phyloP scores from a whole-genome alignment of 2,329 filamentous ascomycete species.

The Verticillium klebahnii region DNA sequence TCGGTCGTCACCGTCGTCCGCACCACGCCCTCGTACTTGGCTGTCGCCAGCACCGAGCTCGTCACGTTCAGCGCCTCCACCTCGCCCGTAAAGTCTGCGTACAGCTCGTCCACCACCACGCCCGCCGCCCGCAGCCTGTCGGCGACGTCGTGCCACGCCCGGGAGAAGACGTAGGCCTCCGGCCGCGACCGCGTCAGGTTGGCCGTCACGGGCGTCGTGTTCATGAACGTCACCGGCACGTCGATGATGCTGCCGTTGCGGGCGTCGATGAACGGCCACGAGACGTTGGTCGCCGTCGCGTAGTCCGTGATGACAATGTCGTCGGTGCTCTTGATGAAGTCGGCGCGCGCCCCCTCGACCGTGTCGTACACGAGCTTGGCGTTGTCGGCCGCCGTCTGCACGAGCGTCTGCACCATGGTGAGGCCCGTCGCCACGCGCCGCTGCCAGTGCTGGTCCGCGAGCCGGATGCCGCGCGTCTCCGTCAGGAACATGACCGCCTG shows the following conservation, averaged over 20 bases:
- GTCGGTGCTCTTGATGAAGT: slow-evolving; percentile 21
- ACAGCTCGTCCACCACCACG: slow-evolving; percentile 18
- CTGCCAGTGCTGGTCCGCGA: slow-evolving; percentile 24
- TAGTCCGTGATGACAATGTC: slow-evolving; percentile 24
- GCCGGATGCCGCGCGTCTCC: slow-evolving; percentile 24
- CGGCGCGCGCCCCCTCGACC: slow-evolving; percentile 17
- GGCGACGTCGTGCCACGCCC: slow-evolving; percentile 20
- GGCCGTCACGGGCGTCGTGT: slow-evolving; percentile 19
- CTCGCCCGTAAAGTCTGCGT: slow-evolving; percentile 15
- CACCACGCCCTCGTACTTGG: slow-evolving; percentile 22
- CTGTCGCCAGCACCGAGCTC: slow-evolving; percentile 11
- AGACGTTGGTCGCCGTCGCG: slow-evolving; percentile 12
- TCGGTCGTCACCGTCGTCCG: slow-evolving; percentile 17
- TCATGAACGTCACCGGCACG: slow-evolving; percentile 20
- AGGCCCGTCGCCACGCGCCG: slow-evolving; percentile 21
- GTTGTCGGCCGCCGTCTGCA: slow-evolving; percentile 23
- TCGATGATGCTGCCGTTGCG: slow-evolving; percentile 20
- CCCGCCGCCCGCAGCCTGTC: slow-evolving; percentile 20
- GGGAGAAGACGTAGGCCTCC: slow-evolving; percentile 22
- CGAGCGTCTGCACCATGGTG: slow-evolving; percentile 19
- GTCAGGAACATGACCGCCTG: slow-evolving; percentile 24
- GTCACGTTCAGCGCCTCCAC: slow-evolving; percentile 23
- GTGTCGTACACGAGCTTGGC: slow-evolving; percentile 19
- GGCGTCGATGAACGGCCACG: slow-evolving; percentile 20
- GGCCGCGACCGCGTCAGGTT: slow-evolving; percentile 24